phyloP scores from a whole-genome alignment of 352 stramenopile species.

The Elongisporangium undulatum region DNA sequence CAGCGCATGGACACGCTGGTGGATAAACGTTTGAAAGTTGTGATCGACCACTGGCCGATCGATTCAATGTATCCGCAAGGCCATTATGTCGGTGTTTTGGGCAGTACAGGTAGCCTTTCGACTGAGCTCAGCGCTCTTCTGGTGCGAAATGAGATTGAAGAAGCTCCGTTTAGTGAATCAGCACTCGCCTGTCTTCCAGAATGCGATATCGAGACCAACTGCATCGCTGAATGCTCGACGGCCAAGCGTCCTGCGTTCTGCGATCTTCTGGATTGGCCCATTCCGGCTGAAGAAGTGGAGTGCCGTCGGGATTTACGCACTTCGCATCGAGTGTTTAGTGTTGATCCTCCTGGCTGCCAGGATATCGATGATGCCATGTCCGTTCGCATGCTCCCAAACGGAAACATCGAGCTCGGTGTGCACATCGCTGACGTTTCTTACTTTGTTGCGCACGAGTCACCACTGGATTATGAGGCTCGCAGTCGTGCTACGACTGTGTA shows the following conservation, averaged over 20 bases:
- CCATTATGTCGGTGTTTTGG: slow-evolving; percentile 77
- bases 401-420: slow-evolving; percentile 92
- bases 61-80: slow-evolving; percentile 79
- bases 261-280: slow-evolving; percentile 61
- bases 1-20: slow-evolving; percentile 68
- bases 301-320: slow-evolving; percentile 62
- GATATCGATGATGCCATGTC: slow-evolving; percentile 92
- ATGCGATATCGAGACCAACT: slow-evolving; percentile 58
- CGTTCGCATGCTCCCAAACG: slow-evolving; percentile 66
- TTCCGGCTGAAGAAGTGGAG: slow-evolving; percentile 45
- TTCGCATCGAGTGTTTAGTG: slow-evolving; percentile 82
- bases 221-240: slow-evolving; percentile 71
- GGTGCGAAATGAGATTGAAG: slow-evolving; percentile 77
- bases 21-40: slow-evolving; percentile 79
- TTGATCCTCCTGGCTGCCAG: slow-evolving; percentile 85
- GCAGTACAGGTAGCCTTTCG: slow-evolving; percentile 46
- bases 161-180: slow-evolving; percentile 81
- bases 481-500: slow-evolving; percentile 95
- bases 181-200: slow-evolving; percentile 81
- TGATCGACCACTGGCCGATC: slow-evolving; percentile 72
- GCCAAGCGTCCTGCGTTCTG: slow-evolving; percentile 53
- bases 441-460: slow-evolving; percentile 95
- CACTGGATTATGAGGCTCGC: slow-evolving; percentile 94
- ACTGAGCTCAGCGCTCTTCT: slow-evolving; percentile 84
- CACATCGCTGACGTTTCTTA: slow-evolving; percentile 99